Conservation (phyloP, 176 grass and related monocot genomes). For the Musa itinerans region DNA sequence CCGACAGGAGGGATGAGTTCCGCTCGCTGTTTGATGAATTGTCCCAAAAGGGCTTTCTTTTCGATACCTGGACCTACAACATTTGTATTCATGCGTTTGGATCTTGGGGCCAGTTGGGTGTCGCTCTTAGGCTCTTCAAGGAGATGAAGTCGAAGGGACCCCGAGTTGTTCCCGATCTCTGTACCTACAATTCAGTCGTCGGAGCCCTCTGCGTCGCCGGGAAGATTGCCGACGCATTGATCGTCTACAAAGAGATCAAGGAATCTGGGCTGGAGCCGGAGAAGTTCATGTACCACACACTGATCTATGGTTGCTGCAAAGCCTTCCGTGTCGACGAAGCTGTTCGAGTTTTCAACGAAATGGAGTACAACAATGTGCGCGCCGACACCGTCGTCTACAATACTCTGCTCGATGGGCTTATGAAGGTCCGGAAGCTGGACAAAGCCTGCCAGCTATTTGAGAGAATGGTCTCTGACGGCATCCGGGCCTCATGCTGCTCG, state of each 20-base stretch:
- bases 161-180: conserved; percentile 46
- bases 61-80: conserved; percentile 61
- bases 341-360: conserved; percentile 56
- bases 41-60: conserved; percentile 37
- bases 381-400: conserved; percentile 64
- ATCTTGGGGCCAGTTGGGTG: conserved; percentile 44
- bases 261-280: conserved; percentile 42
- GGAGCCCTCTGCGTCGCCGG: conserved; percentile 41
- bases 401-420: conserved; percentile 64
- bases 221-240: conserved; percentile 41
- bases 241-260: conserved; percentile 59
- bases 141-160: conserved; percentile 48
- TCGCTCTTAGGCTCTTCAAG: conserved; percentile 47
- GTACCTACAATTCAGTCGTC: conserved; percentile 74
- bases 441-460: conserved; percentile 78
- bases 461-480: conserved; percentile 65
- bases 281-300: conserved; percentile 43
- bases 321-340: conserved; percentile 61
- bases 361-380: conserved; percentile 37
- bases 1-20: conserved; percentile 47
- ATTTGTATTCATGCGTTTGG: conserved; percentile 79
- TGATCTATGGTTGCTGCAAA: conserved; percentile 78
- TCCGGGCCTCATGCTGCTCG: conserved; percentile 57
- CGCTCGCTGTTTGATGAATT: conserved; percentile 65
- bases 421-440: conserved; percentile 72